Base-by-base conservation (phyloP, 2,329 filamentous ascomycete genomes). In the Ceratocystis alfenasii region DNA sequence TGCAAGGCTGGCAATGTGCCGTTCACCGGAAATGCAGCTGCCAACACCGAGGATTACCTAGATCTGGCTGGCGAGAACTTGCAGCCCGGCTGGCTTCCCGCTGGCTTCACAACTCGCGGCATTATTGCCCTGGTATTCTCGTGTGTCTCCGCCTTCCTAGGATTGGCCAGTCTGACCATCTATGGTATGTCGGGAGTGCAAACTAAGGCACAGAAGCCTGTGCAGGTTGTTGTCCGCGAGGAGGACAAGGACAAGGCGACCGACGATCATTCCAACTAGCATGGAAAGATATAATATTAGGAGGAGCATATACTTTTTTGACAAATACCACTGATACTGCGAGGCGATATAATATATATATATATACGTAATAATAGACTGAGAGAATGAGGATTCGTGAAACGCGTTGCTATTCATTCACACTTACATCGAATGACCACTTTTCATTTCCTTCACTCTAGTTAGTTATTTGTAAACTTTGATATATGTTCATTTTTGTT, bases 121-220 rank as follows among this genome's bases (percentile, higher is more conserved):
- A 87, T 89, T 45, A 82, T 90, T 1, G 89, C 89, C 7, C 75
- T 94, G 69, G 85, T 87, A 1, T 89, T 92, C 72, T 90, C 86
- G 72, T 82, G 82, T 69, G 69, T 91, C 4, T 81, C 81, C 17
- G 90, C 88, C 1, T 77, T 91, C 62, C 70, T 89, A 10, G 89
- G 89, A 6, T 79, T 91, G 70, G 67, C 55, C n/a, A 68, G 64
- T 66, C 62, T 68, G 46, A 55, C 64, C 4, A 57, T 68, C 25
- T 68, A 68, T 22, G 67, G 64, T 6, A 36, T 68, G 55, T 57
- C 67, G 17, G 67, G 55, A 20, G 55, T 59, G 25, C 33, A 62
- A 36, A 59, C 5, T 2, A 17, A 33, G 22, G 8, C 12, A 7
- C 55, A 17, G 28, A 59, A 59, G 55, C 55, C 55, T 36, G 8